Evolutionary conservation across 2,329 filamentous ascomycete genomes (phyloP).

Genomic region (Emericellopsis cladophorae): DNA sequence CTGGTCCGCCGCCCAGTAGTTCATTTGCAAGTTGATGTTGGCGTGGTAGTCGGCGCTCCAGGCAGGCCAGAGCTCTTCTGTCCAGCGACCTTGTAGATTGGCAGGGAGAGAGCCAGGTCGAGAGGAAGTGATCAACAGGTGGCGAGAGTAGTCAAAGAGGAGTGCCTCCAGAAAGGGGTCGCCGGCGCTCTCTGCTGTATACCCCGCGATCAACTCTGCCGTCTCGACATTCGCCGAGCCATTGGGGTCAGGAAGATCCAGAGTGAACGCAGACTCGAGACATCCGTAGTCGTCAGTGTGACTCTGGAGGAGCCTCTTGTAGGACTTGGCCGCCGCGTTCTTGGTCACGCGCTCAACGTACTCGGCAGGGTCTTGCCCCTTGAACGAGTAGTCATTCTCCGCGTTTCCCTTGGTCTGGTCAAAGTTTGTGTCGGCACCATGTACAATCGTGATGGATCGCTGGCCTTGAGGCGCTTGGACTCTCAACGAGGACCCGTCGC

Average conservation of each 20-base stretch:
- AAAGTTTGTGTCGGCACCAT: conserved; percentile 34
- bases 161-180: conserved; percentile 40
- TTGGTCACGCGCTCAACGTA: conserved; percentile 20
- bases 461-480: conserved; percentile 11
- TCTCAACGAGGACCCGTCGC: conserved; percentile 11
- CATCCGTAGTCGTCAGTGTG: conserved; percentile 28
- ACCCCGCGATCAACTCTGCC: conserved; percentile 21
- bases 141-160: conserved; percentile 38
- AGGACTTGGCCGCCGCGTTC: conserved; percentile 17
- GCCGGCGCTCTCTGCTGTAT: conserved; percentile 16
- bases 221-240: conserved; percentile 26
- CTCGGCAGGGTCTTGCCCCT: conserved; percentile 27
- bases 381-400: conserved; percentile 30
- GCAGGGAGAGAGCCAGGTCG: conserved; percentile 36
- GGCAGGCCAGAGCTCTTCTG: conserved; percentile 21
- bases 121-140: conserved; percentile 42
- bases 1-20: conserved; percentile 42
- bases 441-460: conserved; percentile 21
- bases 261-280: conserved; percentile 23
- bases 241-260: conserved; percentile 30
- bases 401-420: conserved; percentile 34
- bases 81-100: conserved; percentile 46
- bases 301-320: conserved; percentile 14
- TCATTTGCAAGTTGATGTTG: conserved; percentile 51
- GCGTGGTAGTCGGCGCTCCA: conserved; percentile 43